Evolutionary conservation across 352 stramenopile genomes (phyloP).

Genomic region (Saprolegnia parasitica): DNA sequence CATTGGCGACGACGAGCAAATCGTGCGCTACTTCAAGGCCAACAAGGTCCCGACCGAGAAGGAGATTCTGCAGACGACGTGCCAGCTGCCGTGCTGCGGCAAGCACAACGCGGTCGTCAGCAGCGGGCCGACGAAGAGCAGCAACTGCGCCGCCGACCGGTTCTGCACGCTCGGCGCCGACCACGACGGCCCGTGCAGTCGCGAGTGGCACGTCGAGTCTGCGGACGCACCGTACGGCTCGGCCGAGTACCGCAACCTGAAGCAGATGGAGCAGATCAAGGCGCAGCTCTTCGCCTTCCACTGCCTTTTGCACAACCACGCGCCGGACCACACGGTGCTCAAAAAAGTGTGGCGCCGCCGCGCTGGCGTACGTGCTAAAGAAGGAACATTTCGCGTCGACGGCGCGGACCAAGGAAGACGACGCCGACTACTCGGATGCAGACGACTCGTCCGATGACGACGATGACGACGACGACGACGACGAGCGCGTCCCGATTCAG

Average conservation of each 20-base stretch:
- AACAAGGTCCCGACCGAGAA: constrained; percentile 76
- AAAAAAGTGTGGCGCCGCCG: constrained; percentile 82
- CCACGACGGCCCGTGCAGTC: constrained; percentile 72
- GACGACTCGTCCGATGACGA: constrained; percentile 41
- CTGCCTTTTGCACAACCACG: constrained; percentile 84
- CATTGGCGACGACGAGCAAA: constrained; percentile 85
- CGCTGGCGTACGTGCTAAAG: constrained; percentile 72
- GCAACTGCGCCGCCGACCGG: constrained; percentile 62
- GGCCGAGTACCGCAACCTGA: constrained; percentile 51
- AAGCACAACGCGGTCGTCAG: constrained; percentile 64
- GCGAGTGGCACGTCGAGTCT: constrained; percentile 33
- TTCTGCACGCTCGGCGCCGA: constrained; percentile 77
- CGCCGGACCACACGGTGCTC: constrained; percentile 75
- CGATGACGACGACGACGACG: constrained; percentile 73
- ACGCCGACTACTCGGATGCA: constrained; percentile 32
- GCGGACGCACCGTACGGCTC: constrained; percentile 46
- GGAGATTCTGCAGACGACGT: constrained; percentile 77
- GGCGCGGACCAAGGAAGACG: constrained; percentile 45
- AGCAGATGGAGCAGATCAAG: constrained; percentile 84
- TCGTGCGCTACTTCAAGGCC: constrained; percentile 87
- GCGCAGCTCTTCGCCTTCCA: constrained; percentile 85
- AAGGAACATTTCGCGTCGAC: constrained; percentile 51
- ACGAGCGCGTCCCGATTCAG: constrained; percentile 49
- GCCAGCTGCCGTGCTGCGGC: constrained; percentile 78
- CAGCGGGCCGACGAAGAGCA: constrained; percentile 38